phyloP scores from a whole-genome alignment of 768 basidiomycete species.

The Coprinellus micaceus region DNA sequence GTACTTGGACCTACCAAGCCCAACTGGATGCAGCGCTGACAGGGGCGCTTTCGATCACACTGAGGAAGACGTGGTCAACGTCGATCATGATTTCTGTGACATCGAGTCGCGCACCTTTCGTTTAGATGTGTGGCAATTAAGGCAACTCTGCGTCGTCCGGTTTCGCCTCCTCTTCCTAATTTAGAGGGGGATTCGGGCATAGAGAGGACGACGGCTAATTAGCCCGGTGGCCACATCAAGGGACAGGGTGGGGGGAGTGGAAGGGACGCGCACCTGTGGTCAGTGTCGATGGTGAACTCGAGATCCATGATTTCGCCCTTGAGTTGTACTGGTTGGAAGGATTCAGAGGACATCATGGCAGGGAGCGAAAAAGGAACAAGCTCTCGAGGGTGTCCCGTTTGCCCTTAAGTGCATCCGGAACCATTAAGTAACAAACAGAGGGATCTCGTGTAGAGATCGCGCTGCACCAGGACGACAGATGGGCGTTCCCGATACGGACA shows the following conservation, averaged over 20 bases:
- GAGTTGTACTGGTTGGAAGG: slow-evolving; percentile 57
- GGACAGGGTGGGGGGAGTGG: slow-evolving; percentile 13
- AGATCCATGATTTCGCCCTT: slow-evolving; percentile 79
- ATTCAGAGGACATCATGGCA: slow-evolving; percentile 54
- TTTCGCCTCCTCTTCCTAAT: slow-evolving; percentile 83
- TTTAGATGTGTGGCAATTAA: slow-evolving; percentile 93
- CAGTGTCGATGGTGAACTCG: slow-evolving; percentile 67
- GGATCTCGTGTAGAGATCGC: slow-evolving; percentile 42
- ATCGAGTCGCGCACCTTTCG: slow-evolving; percentile 56
- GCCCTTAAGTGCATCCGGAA: slow-evolving; percentile 54
- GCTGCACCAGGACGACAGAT: slow-evolving; percentile 32
- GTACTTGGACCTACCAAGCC: slow-evolving; percentile 57
- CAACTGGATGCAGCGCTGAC: slow-evolving; percentile 85
- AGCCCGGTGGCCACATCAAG: slow-evolving; percentile 40
- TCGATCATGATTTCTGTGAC: slow-evolving; percentile 8
- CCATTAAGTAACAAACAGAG: slow-evolving; percentile 54
- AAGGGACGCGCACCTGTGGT: slow-evolving; percentile 49
- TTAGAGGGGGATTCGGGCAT: slow-evolving; percentile 42
- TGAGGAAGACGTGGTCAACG: slow-evolving; percentile 27
- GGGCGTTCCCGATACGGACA: slow-evolving; percentile 33
- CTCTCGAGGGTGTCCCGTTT: slow-evolving; percentile 42
- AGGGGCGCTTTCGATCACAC: slow-evolving; percentile 92
- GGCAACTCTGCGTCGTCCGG: slow-evolving; percentile 84
- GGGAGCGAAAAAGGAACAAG: slow-evolving; percentile 46
- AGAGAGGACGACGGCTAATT: slow-evolving; percentile 46